Evolutionary conservation across 768 basidiomycete genomes (phyloP).

Genomic region (Suillus lakei): DNA sequence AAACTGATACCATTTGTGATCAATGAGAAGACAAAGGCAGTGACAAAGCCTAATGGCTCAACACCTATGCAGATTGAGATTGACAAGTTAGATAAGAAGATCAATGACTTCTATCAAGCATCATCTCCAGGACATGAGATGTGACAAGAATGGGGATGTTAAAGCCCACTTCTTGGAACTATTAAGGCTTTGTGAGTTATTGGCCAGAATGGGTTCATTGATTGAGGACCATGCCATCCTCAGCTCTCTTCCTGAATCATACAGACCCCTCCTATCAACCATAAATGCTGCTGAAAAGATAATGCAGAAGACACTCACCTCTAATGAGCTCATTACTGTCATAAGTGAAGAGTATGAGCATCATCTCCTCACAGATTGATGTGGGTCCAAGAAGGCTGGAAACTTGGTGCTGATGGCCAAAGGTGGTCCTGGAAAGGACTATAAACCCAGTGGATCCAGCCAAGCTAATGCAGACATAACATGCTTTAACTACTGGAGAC

Average conservation of each 20-base stretch:
- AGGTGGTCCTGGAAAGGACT: too few relatives aligned
- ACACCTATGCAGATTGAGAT: too few relatives aligned
- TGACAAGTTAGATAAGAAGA: conserved; percentile 12
- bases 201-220: too few relatives aligned
- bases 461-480: neutral
- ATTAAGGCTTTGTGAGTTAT: too few relatives aligned
- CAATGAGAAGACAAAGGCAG: too few relatives aligned
- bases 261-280: conserved; percentile 25
- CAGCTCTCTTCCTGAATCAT: conserved; percentile 28
- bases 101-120: conserved; percentile 19
- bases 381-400: neutral
- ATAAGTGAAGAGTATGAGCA: conserved; percentile 24
- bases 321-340: conserved; percentile 20
- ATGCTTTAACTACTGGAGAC: conserved; percentile 1
- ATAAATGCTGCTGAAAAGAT: conserved; percentile 22
- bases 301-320: conserved; percentile 9
- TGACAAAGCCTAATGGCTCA: too few relatives aligned
- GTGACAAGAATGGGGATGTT: conserved; percentile 28
- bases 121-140: conserved; percentile 25
- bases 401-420: neutral
- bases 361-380: neutral
- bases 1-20: too few relatives aligned
- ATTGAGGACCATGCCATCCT: conserved; percentile 25
- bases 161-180: conserved; percentile 26
- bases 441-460: too few relatives aligned